Percentiles rank a stretch among this genome's conserved stretches.
Evolutionary conservation across 2,329 filamentous ascomycete genomes (phyloP).

Genomic region (Lachnellula occidentalis): DNA sequence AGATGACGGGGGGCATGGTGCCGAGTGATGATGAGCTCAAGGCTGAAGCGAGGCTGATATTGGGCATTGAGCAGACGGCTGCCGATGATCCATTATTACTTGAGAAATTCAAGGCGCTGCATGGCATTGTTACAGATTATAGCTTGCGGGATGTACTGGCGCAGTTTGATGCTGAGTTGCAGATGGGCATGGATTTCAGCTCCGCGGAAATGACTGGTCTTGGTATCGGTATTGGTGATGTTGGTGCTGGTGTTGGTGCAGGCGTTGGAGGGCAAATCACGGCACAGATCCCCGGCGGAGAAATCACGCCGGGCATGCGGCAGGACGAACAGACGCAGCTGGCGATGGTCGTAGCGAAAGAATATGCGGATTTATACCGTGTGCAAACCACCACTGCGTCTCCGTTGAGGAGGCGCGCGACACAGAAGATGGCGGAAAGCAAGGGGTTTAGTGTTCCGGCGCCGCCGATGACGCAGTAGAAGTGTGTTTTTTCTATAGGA

Average conservation of each 20-base stretch:
- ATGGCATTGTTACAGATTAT: conserved; percentile 6
- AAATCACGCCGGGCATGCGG: no score
- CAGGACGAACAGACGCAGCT: background rate
- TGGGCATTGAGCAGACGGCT: conserved; percentile 42
- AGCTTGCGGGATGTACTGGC: conserved; percentile 12
- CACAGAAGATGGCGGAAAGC: background rate
- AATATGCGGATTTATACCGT: conserved; percentile 17
- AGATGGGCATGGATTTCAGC: conserved; percentile 5
- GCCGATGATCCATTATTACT: conserved; percentile 50
- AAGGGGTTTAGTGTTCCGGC: background rate
- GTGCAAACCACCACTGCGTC: conserved; percentile 18
- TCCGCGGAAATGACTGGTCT: background rate
- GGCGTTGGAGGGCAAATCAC: background rate
- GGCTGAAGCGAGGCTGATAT: conserved; percentile 43
- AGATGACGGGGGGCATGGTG: conserved; percentile 37
- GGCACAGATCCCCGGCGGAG: background rate
- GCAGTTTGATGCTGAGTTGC: conserved; percentile 18
- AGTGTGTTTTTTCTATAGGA: no score
- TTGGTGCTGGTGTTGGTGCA: no score
- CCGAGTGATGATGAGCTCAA: conserved; percentile 45
- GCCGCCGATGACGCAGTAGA: background rate
- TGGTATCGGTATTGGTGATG: no score
- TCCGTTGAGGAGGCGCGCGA: conserved; percentile 15
- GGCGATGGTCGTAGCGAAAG: conserved; percentile 1
- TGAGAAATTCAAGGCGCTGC: conserved; percentile 41